phyloP scores from a whole-genome alignment of 2,329 filamentous ascomycete species.

The Colletotrichum zoysiae region DNA sequence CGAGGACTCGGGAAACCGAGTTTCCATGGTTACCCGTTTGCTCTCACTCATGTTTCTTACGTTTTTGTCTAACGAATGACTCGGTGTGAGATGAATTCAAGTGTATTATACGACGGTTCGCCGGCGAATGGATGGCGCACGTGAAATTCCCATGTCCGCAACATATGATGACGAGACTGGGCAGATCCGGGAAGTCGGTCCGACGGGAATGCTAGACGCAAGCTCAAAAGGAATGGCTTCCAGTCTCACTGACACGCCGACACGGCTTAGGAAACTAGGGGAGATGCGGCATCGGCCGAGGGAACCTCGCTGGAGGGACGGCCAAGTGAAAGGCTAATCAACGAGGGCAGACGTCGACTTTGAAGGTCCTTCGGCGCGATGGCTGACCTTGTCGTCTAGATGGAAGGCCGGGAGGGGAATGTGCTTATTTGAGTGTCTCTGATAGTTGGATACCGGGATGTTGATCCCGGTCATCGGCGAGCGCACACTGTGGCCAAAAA shows the following conservation, averaged over 20 bases:
- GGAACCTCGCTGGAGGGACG: neutral
- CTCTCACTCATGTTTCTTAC: conserved; percentile 27
- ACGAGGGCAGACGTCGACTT: neutral
- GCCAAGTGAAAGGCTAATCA: neutral
- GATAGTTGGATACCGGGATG: neutral
- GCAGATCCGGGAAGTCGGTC: neutral
- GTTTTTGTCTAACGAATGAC: conserved; percentile 23
- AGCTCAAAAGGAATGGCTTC: neutral
- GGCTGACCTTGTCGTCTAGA: neutral
- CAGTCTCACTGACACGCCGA: neutral
- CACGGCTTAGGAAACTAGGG: neutral
- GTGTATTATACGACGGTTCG: conserved; percentile 33
- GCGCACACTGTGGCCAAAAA: neutral
- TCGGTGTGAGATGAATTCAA: conserved; percentile 39
- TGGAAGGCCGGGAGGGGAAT: neutral
- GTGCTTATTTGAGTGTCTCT: conserved; percentile 7
- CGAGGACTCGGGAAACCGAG: conserved; percentile 19
- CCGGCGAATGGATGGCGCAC: neutral
- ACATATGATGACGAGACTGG: neutral
- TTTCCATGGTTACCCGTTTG: neutral
- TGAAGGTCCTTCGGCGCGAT: neutral
- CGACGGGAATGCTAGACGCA: neutral
- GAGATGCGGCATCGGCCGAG: neutral
- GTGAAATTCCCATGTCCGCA: neutral
- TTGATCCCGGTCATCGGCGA: neutral